phyloP scores from a whole-genome alignment of 2,329 filamentous ascomycete genomes.

The Epichloe bromicola region DNA sequence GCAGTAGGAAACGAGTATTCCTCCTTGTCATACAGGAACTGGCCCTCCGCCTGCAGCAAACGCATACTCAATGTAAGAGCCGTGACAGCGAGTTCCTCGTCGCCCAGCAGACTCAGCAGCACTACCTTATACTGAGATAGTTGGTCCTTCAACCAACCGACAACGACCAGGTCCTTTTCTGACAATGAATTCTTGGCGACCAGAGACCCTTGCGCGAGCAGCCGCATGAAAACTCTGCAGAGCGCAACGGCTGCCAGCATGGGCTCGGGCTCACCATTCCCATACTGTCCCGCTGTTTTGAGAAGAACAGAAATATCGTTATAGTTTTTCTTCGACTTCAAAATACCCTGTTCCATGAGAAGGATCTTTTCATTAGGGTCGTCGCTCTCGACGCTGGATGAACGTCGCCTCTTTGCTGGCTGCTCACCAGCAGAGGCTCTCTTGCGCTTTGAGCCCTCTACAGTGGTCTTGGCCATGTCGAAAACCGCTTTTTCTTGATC shows the following conservation, averaged over 20 bases:
- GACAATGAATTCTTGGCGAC: slow-evolving; percentile 49
- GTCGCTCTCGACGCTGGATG: slow-evolving; percentile 32
- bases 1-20: slow-evolving; percentile 57
- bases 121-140: slow-evolving; percentile 56
- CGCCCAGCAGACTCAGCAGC: slow-evolving; percentile 48
- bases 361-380: slow-evolving; percentile 55
- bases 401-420: slow-evolving; percentile 38
- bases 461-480: slow-evolving; percentile 15
- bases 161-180: slow-evolving; percentile 62
- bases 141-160: slow-evolving; percentile 65
- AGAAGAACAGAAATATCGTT: slow-evolving; percentile 75
- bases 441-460: slow-evolving; percentile 35
- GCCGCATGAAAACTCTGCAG: slow-evolving; percentile 72
- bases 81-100: slow-evolving; percentile 52
- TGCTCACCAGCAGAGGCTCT: slow-evolving; percentile 28
- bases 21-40: slow-evolving; percentile 44
- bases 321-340: slow-evolving; percentile 80
- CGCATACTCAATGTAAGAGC: slow-evolving; percentile 73
- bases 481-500: neutral
- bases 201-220: slow-evolving; percentile 63
- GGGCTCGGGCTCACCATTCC: slow-evolving; percentile 38
- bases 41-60: slow-evolving; percentile 66
- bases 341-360: slow-evolving; percentile 64
- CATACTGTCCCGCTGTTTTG: slow-evolving; percentile 33
- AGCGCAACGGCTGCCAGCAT: slow-evolving; percentile 65